Base-by-base conservation (phyloP, 1,284 basidiomycete genomes). In the Ustilago cynodontis region DNA sequence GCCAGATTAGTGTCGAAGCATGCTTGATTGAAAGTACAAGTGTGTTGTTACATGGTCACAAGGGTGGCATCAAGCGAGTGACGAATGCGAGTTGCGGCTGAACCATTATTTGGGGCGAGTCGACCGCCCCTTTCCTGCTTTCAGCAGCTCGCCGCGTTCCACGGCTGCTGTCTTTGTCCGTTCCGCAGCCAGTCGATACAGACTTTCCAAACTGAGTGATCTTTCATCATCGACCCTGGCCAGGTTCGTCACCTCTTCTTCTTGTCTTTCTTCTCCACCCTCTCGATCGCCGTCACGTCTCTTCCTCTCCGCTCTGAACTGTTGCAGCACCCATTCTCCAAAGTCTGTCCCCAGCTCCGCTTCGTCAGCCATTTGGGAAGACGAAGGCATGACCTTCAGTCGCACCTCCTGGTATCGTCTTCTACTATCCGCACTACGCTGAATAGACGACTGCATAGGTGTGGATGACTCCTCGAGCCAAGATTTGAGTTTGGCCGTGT, bases 401-500 rank as follows among this genome's bases (percentile, higher is more conserved):
- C 73, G 37, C 16, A 54, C 41, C 18, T 60, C 62, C 6, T 29
- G 24, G 41, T 75, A 75, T 3, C 53, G 41, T 22, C 55, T 20
- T 33, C 59, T 56, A 52, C 57, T 76, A 5, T 37, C 18, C 0
- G 43, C 29, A 11, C 49, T 37, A 10, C 73, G 64, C 37, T 61
- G 45, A 2, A 67, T 43, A 41, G 65, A 55, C 50, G 41, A 31
- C 29, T 76, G 59, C 61, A 65, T 58, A 6, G 64, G 64, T 13
- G 61, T 55, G 2, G 54, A 50, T n/a, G 54, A 26, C 20, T 59
- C 29, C 37, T 76, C 68, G 22, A 76, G 47, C 68, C 68, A 71
- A 8, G 64, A 64, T n/a, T 65, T 65, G 60, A 76, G 55, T 39
- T 59, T 64, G 33, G 73, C 60, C 6, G 73, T 71, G 51, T 71